phyloP scores from a whole-genome alignment of 768 basidiomycete genomes.

The Lentinula aciculospora region DNA sequence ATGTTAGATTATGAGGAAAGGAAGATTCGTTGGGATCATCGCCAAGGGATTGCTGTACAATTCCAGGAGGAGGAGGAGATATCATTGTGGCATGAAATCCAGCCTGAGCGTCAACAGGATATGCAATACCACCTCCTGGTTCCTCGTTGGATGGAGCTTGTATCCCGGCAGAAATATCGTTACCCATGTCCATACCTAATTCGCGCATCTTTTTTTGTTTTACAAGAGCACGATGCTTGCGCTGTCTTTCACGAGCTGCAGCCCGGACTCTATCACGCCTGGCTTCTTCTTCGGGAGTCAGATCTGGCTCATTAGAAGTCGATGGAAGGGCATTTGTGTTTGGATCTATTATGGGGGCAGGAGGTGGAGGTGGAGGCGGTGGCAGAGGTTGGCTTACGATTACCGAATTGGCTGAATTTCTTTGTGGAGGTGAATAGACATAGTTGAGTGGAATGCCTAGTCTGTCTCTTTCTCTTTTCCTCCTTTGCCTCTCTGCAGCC shows the following conservation, averaged over 20 bases:
- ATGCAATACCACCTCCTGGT: not conserved
- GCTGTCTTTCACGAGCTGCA: conserved; percentile 74
- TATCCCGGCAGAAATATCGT: conserved; percentile 59
- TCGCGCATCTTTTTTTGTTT: conserved; percentile 80
- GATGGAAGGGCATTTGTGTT: not conserved
- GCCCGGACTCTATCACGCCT: conserved; percentile 69
- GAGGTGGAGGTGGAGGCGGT: not conserved
- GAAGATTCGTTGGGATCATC: conserved; percentile 45
- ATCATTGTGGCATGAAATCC: conserved; percentile 1
- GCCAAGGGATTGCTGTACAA: conserved; percentile 22
- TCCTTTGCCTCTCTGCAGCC: conserved; percentile 78
- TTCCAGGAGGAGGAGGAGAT: conserved; percentile 1
- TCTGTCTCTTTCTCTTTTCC: conserved; percentile 72
- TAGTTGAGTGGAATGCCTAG: conserved; percentile 25
- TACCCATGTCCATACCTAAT: conserved; percentile 77
- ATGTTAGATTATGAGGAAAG: conserved; percentile 64
- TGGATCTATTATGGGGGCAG: not conserved
- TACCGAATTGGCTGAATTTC: conserved; percentile 10
- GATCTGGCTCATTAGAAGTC: conserved; percentile 19
- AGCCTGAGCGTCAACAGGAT: conserved; percentile 10
- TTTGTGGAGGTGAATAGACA: conserved; percentile 24
- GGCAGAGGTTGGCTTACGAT: not conserved
- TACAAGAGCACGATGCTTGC: conserved; percentile 74
- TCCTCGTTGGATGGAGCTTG: conserved; percentile 64
- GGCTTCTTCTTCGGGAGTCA: conserved; percentile 60